These are phyloP conservation scores for Selenicereus undatus DNA, from an alignment of 148 eudicot species.

Conservation along the genomic window DNA sequence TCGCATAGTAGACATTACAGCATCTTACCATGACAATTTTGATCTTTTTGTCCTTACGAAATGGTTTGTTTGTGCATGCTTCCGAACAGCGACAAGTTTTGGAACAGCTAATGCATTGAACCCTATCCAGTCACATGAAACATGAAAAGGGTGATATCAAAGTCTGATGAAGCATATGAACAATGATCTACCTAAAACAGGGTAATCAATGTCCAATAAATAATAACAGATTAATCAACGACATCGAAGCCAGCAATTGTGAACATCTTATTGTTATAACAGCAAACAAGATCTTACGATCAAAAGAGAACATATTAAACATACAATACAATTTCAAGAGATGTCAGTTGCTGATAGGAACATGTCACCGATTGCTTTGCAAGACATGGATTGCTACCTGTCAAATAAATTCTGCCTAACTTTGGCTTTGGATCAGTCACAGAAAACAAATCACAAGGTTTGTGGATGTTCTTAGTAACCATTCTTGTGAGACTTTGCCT, in stretches of 20 bases:
- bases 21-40: constrained; percentile 58
- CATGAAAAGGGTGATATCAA: not conserved
- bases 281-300: not conserved
- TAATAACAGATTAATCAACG: not conserved
- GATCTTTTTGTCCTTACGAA: constrained; percentile 77
- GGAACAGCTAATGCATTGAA: constrained; percentile 92
- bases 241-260: not conserved
- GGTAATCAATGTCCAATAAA: not conserved
- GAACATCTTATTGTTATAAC: not conserved
- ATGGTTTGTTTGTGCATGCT: constrained; percentile 77
- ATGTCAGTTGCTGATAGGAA: not conserved
- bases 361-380: not conserved
- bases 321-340: not conserved
- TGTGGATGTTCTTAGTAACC: not conserved
- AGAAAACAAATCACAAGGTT: not conserved
- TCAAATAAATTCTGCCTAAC: not conserved
- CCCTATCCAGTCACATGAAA: constrained; percentile 42
- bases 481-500: not conserved
- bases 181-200: not conserved
- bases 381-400: not conserved
- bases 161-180: not conserved
- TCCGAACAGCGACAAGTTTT: constrained; percentile 81
- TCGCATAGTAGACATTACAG: not conserved
- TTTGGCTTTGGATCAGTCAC: not conserved
- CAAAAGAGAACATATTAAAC: not conserved